phyloP scores from a whole-genome alignment of 139 green algal species.

The Tetradesmus lagerheimii region DNA sequence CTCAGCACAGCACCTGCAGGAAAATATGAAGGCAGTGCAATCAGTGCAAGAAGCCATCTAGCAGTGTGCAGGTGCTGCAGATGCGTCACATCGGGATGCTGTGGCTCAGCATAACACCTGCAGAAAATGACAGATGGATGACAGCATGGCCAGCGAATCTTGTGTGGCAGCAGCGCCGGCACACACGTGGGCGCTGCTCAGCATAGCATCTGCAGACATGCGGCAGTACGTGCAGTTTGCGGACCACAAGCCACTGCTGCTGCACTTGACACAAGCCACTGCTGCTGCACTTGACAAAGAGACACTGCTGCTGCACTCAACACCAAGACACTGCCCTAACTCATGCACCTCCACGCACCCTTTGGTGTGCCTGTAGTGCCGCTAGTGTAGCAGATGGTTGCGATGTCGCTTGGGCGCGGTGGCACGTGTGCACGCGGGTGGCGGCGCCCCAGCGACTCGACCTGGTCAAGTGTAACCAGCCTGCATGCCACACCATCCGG shows the following conservation, averaged over 20 bases:
- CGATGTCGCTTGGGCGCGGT: constrained; percentile 82
- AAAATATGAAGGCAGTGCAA: too few species aligned
- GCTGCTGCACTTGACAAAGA: background rate
- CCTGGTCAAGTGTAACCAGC: constrained; percentile 71
- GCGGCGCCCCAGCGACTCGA: constrained; percentile 69
- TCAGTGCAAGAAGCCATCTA: constrained; percentile 19
- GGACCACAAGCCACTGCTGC: background rate
- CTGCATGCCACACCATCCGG: constrained; percentile 54
- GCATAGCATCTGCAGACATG: background rate
- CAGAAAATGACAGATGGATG: background rate
- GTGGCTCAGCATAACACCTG: constrained; percentile 89
- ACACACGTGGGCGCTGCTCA: too few species aligned
- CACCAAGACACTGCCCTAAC: background rate
- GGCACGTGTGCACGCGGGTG: constrained; percentile 86
- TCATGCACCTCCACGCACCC: constrained; percentile 57
- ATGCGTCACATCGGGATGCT: constrained; percentile 81
- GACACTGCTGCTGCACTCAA: background rate
- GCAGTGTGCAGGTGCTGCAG: constrained; percentile 60
- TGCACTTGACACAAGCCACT: too few species aligned
- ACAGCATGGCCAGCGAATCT: background rate
- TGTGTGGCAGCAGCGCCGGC: too few species aligned
- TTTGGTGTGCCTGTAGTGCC: constrained; percentile 93
- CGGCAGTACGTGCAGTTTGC: too few species aligned
- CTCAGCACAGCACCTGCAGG: constrained; percentile 81
- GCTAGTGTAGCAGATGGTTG: constrained; percentile 97